Conservation (phyloP, 2,329 filamentous ascomycete species). For the Pseudocercospora eumusae region DNA sequence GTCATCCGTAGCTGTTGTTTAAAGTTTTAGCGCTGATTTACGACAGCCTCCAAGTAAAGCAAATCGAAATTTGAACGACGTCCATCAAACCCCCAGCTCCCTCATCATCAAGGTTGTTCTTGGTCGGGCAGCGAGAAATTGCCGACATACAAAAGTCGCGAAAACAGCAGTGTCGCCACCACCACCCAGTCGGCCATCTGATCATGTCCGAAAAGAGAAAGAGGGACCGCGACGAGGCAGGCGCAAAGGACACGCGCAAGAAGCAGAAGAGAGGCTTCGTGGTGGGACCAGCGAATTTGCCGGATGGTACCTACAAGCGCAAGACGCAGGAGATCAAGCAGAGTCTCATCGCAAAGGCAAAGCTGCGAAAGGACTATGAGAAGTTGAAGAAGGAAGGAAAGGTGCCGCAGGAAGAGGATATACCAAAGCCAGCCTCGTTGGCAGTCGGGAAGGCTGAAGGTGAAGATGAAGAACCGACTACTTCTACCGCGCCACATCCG, state of each 20-base stretch:
- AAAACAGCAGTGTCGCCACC: slow-evolving; percentile 3
- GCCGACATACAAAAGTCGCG: background rate
- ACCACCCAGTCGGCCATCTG: background rate
- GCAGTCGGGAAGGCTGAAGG: slow-evolving; percentile 27
- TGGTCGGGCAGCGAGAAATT: background rate
- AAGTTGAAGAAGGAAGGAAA: slow-evolving; percentile 70
- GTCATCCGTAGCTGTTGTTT: background rate
- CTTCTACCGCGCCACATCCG: slow-evolving; percentile 54
- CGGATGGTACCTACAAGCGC: slow-evolving; percentile 82
- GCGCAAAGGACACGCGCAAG: slow-evolving; percentile 38
- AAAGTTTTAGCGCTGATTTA: no score
- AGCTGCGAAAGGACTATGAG: slow-evolving; percentile 87
- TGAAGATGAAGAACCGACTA: slow-evolving; percentile 37
- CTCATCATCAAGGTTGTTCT: background rate
- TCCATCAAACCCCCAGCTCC: background rate
- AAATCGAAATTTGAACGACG: background rate
- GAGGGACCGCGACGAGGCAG: slow-evolving; percentile 23
- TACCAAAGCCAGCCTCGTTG: slow-evolving; percentile 38
- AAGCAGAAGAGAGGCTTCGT: slow-evolving; percentile 71
- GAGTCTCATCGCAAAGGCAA: slow-evolving; percentile 85
- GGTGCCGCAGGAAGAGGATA: slow-evolving; percentile 31
- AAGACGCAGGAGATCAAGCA: slow-evolving; percentile 90
- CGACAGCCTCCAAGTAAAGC: background rate
- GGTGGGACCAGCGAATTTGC: slow-evolving; percentile 85
- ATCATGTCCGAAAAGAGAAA: slow-evolving; percentile 32